These are phyloP conservation scores for Ceratocystis colombiana DNA, from an alignment of 2,329 filamentous ascomycete genomes.

Conservation along the genomic window DNA sequence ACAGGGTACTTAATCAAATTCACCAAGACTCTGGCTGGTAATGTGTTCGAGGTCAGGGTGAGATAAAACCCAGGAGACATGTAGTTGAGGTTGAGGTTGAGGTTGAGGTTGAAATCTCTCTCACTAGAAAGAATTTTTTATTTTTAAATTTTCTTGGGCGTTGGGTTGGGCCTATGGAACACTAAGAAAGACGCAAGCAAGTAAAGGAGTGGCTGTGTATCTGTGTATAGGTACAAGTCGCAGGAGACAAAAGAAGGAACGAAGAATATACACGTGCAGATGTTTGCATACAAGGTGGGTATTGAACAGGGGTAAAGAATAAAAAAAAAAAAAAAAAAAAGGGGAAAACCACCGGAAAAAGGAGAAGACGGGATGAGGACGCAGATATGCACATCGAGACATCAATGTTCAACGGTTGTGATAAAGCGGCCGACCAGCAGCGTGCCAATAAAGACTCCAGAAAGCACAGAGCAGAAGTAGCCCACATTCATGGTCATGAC, in stretches of 20 bases:
- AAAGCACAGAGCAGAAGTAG: slow-evolving; percentile 72
- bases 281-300: slow-evolving; percentile 12
- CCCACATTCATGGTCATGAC: slow-evolving; percentile 86
- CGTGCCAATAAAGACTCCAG: slow-evolving; percentile 76
- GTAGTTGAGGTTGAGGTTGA: neutral
- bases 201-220: slow-evolving; percentile 1
- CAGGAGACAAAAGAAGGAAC: neutral
- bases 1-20: slow-evolving; percentile 32
- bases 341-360: neutral
- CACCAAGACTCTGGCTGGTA: neutral
- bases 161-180: no score
- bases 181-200: neutral
- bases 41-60: neutral
- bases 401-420: slow-evolving; percentile 13
- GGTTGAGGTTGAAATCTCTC: neutral
- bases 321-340: neutral
- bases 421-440: slow-evolving; percentile 63
- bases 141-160: no score
- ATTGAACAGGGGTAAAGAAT: slow-evolving; percentile 4
- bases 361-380: neutral
- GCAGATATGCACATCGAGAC: neutral
- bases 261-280: neutral
- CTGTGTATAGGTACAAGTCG: neutral
- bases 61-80: neutral
- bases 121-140: neutral